Conservation (phyloP, 257 asterid genomes). For the Solanum chmielewskii region DNA sequence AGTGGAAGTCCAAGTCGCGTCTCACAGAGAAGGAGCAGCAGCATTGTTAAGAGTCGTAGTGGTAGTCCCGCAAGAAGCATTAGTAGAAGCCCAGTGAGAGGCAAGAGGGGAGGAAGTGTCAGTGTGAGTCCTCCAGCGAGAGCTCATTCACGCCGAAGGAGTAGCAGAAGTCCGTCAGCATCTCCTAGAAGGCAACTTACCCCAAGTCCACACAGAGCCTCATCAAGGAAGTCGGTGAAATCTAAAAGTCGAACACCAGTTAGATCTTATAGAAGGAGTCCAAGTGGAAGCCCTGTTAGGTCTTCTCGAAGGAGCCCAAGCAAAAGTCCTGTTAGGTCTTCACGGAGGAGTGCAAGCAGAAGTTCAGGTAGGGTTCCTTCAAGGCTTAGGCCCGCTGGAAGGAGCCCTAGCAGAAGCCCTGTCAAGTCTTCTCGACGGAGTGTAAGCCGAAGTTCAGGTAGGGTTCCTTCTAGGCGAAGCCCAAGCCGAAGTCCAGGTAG, state of each 20-base stretch:
- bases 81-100: conserved; percentile 32
- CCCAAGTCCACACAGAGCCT: conserved; percentile 43
- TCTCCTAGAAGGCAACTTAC: conserved; percentile 34
- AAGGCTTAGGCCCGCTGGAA: conserved; percentile 23
- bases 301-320: conserved; percentile 65
- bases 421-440: conserved; percentile 45
- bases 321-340: conserved; percentile 53
- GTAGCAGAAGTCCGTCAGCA: conserved; percentile 24
- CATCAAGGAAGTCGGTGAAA: conserved; percentile 39
- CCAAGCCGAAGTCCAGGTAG: conserved; percentile 57
- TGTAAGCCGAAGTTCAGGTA: conserved; percentile 76
- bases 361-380: conserved; percentile 20
- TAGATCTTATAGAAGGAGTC: conserved; percentile 56
- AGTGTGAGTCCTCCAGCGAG: conserved; percentile 49
- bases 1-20: neutral
- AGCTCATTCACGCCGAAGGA: conserved; percentile 19
- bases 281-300: conserved; percentile 40
- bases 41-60: conserved; percentile 8
- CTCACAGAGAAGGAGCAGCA: neutral
- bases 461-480: conserved; percentile 49
- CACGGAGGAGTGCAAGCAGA: conserved; percentile 53
- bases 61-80: conserved; percentile 28
- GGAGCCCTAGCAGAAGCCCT: conserved; percentile 64
- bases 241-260: conserved; percentile 33
- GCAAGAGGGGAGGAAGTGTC: conserved; percentile 36